Evolutionary conservation across 345 rosid genomes (phyloP), one percentile per base, ranked within the genome.

Genomic region (Salix koriyanagi): DNA sequence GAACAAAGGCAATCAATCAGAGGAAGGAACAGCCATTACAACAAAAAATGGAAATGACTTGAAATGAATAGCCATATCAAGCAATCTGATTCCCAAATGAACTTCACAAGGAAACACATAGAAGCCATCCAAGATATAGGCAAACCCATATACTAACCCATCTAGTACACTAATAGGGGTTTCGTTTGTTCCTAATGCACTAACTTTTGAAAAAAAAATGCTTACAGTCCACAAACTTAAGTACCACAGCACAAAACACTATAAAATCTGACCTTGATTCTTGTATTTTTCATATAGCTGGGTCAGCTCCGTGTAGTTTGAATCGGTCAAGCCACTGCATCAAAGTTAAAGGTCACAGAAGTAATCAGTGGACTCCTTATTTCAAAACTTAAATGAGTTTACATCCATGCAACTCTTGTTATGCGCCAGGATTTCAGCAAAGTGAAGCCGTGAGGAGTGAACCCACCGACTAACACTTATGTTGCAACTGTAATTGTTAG

Each of bases 251-350:
- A 14, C 52, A 50, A 67, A 19, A 7, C 58, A 25, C 9, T 26
- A 44, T 13, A 15, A 58, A 70, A 56, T 7, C 48, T 68, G 76
- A 95, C 99, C 99, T 84, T 94, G 87, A 69, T 84, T 87, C 86
- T 92, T 96, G 90, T 94, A 94, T 70, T 88, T 94, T 86, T 86
- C 76, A 70, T 96, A 96, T 77, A 96, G 26, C 86, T 89, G 81
- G 41, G 88, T 88, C 78, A 96, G 88, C 88, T 96, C 98, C 9
- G 92, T 90, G 85, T 96, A 96, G 82, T 94, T 92, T 3, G 99
- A 92, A 78, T 94, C 86, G 73, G 99, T 91, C 92, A 96, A 82
- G 75, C 94, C 98, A 88, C 99, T 96, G 81, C 82, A 83, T 46
- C 69, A 75, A 77, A 76, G 76, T 65, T 64, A 79, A 78, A 58